Evolutionary conservation across 2,329 filamentous ascomycete genomes (phyloP), one percentile per base, ranked within the genome.

Genomic region (Fusarium hostae): DNA sequence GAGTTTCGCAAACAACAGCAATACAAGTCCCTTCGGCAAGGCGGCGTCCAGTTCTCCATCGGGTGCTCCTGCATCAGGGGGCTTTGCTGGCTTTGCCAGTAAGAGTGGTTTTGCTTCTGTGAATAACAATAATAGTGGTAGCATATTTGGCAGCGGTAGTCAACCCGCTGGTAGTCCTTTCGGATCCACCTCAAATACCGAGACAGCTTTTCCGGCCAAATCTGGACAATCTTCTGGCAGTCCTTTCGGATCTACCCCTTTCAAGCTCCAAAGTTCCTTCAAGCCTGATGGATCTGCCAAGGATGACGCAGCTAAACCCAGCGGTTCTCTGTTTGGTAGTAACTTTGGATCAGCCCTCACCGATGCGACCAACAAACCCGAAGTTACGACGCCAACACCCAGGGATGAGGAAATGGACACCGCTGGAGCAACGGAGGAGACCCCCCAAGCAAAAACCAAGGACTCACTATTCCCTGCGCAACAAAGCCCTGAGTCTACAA

Each of bases 221-320:
- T 61, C 78, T 22, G 75, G 77, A 22, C 78, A 80, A 35, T 62
- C 80, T 51, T 39, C 78, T 59, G 37, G 80, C 78, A 75, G 61
- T 55, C 78, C 68, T 11, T 86, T 88, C 75, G 85, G 84, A 30
- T 85, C 85, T n/a, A 81, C 83, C 20, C 86, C 88, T 1, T 94
- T 94, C 81, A 91, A 92, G 73, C 83, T 94, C 20, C 86, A 87
- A 41, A 90, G 89, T 34, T 90, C 88, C 3, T 94, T 94, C 81
- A 89, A 90, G 75, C 85, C 86, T 12, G 91, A 93, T 71, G 86
- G 87, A 9, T 85, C 86, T 47, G 84, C 87, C 2, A 89, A 89
- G 63, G 86, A 92, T 28, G 88, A 91, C 63, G 81, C 85, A 39
- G 84, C 86, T 12, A 87, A 87, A 68, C 82, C 86, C 20, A 78